Evolutionary conservation across 441 rosid genomes (phyloP), one percentile per base, ranked within the genome.

Genomic region (Biscutella laevigata): DNA sequence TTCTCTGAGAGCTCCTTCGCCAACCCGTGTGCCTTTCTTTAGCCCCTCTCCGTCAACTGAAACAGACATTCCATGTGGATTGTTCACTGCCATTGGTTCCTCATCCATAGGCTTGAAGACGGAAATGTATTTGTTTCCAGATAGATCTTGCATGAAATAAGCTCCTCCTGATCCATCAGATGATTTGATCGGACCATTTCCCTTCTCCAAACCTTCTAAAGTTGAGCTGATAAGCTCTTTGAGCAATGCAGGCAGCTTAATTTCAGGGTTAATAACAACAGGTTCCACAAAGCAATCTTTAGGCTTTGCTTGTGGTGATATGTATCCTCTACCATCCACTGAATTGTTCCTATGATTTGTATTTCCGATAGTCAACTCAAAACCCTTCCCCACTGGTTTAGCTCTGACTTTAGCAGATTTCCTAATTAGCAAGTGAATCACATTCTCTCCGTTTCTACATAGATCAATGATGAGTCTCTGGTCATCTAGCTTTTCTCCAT

Each of bases 161-260:
- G 81, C 79, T 53, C 95, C 95, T 45, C 95, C 95, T 17, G 86
- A 66, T 32, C 95, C 95, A 58, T 84, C 94, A 5, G 80, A 69
- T 53, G 94, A 80, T 36, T 58, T 57, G 38, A 82, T 57, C 2
- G 95, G 95, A 37, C 52, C 61, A 44, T 76, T 59, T 21, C 86
- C 84, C 11, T 68, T 76, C 55, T 74, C 71, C 54, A 87, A 55
- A 5, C 95, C 94, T 27, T 70, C 75, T 44, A 61, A 37, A 55
- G 90, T 78, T 27, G 72, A 72, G 26, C 55, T 67, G 29, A 84
- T 77, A 65, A 84, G 73, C 40, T 82, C 76, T 68, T 61, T 63
- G 50, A 77, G 60, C 30, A 62, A 71, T 39, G 59, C 12, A 14
- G 86, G 79, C 32, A 77, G 50, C 52, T 66, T 67, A 45, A 70